A percentile compares a stretch with the other conserved stretches of the same genome.
Evolutionary conservation across 192 early-diverging fungal species (phyloP).

Genomic region (Podila epigama): DNA sequence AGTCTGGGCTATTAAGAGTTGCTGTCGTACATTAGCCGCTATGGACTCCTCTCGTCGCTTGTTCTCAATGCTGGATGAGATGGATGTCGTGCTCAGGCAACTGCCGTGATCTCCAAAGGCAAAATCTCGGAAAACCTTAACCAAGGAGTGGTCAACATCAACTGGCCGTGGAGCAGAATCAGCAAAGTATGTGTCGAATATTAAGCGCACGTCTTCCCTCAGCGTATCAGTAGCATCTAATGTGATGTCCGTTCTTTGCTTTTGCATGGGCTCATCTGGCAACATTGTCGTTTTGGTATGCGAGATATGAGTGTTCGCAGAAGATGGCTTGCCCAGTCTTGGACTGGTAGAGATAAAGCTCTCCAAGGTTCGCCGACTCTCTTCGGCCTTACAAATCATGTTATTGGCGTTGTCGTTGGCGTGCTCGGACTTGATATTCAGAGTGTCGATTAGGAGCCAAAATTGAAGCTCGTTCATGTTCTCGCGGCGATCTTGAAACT

Average conservation of each 20-base stretch:
- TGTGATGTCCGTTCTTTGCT: no score
- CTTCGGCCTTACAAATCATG: slow-evolving; percentile 4
- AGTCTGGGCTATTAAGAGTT: slow-evolving; percentile 59
- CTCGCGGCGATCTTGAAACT: slow-evolving; percentile 79
- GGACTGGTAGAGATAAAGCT: neutral
- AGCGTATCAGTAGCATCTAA: slow-evolving; percentile 39
- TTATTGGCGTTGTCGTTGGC: neutral
- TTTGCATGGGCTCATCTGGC: no score
- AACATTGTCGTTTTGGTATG: no score
- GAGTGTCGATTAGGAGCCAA: slow-evolving; percentile 77
- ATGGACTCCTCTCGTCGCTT: slow-evolving; percentile 2
- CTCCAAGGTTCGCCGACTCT: slow-evolving; percentile 14
- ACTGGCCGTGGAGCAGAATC: slow-evolving; percentile 50
- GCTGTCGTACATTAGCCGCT: slow-evolving; percentile 22
- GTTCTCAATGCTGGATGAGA: neutral
- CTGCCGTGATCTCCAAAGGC: slow-evolving; percentile 20
- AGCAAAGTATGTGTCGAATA: slow-evolving; percentile 60
- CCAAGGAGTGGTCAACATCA: slow-evolving; percentile 36
- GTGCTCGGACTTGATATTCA: slow-evolving; percentile 44
- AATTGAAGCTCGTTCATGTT: slow-evolving; percentile 72
- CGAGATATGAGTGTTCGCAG: no score
- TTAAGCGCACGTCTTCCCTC: slow-evolving; percentile 58
- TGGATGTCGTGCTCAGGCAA: neutral
- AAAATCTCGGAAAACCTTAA: slow-evolving; percentile 38
- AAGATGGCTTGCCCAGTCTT: slow-evolving; percentile 9